Base-by-base conservation (phyloP, 495 filamentous ascomycete species). In the Penicillium dipodomyicola region DNA sequence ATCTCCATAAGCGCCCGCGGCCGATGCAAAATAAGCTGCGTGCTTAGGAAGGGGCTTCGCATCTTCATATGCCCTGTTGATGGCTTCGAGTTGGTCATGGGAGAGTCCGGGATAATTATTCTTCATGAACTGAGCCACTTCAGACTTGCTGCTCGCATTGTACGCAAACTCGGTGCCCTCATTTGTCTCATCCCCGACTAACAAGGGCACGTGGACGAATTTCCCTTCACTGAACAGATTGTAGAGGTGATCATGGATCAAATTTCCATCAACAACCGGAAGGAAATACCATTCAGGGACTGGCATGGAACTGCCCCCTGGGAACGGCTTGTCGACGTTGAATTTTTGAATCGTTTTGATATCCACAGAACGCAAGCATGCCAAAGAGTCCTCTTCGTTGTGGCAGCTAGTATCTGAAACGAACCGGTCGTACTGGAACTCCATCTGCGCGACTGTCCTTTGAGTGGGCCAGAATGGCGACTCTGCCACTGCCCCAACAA, bases 151-250 rank as follows among this genome's bases (percentile, higher is more conserved):
- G 17, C 74, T 72, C 27, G 65, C 69, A 27, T 68, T 71, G 4
- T 81, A 81, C 2, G 79, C 80, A 62, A 90, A 90, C 15, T 70
- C 59, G 0, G 80, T 80, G 9, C 87, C 87, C 59, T 88, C 87
- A 64, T 90, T 83, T 25, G 83, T 86, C 57, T 82, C 79, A 58
- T 85, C 81, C 33, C 87, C 86, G 44, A 82, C 81, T 11, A 91
- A 79, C 9, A 81, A 65, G 19, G 87, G 87, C 2, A 90, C 76
- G 30, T 77, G 79, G 59, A 86, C 64, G 63, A 88, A 86, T 1
- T 73, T 67, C 9, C 82, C 84, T 4, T 75, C 52, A 1, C 70
- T 63, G 49, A 84, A 85, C 19, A 76, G 65, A 6, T 62, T 68
- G 63, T 87, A 87, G 0, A 86, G 81, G 22, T 74, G 72, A 54